A percentile compares a stretch with the other conserved stretches of the same genome.
These are phyloP conservation scores for Margaritispora aquatica DNA, from an alignment of 495 filamentous ascomycete species.

Conservation along the genomic window DNA sequence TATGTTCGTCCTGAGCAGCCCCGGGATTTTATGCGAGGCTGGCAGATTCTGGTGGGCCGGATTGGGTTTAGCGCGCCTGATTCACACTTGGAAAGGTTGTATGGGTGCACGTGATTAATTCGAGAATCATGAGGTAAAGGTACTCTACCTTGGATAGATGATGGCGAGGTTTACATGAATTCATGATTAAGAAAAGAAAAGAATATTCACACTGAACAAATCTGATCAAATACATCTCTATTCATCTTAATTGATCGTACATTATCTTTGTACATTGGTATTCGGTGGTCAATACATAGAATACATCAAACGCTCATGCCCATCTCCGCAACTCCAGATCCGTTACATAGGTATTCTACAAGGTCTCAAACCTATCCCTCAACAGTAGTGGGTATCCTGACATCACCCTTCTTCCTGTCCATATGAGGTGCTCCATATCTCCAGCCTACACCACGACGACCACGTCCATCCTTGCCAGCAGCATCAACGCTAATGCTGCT, in stretches of 20 bases:
- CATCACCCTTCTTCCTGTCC: constrained; percentile 38
- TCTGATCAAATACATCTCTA: too few relatives aligned
- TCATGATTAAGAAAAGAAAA: too few relatives aligned
- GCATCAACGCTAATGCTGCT: constrained; percentile 49
- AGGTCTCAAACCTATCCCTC: constrained; percentile 8
- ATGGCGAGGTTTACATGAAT: too few relatives aligned
- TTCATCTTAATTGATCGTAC: too few relatives aligned
- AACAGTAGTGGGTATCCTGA: constrained; percentile 24
- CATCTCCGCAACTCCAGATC: constrained; percentile 10
- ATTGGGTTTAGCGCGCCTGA: background rate
- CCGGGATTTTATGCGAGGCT: constrained; percentile 19
- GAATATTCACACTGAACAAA: too few relatives aligned
- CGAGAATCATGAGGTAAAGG: too few relatives aligned
- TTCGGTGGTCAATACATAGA: constrained; percentile 1
- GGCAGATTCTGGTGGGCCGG: background rate
- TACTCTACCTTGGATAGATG: too few relatives aligned
- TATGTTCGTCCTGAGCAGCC: too few relatives aligned
- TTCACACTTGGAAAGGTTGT: background rate
- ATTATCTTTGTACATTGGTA: constrained; percentile 12
- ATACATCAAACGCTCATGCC: background rate
- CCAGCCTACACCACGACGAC: constrained; percentile 51
- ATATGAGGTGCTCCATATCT: constrained; percentile 44
- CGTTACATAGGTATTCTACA: constrained; percentile 10
- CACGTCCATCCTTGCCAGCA: constrained; percentile 41
- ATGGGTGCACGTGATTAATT: constrained; percentile 10